Conservation (phyloP, 208 protist species). For the Crithidia expoeki region DNA sequence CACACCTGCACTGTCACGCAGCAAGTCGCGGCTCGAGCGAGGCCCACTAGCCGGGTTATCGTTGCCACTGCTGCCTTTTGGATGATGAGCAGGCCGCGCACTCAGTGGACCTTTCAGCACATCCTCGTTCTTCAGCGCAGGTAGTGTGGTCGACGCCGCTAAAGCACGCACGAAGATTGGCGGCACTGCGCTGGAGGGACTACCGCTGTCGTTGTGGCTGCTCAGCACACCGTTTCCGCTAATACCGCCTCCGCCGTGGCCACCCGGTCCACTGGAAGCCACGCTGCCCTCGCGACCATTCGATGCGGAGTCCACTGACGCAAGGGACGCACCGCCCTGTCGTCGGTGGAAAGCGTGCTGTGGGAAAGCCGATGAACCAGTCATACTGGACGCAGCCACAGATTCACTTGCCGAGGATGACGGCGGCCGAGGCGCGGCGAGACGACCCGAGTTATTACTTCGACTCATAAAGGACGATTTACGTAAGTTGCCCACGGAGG, state of each 20-base stretch:
- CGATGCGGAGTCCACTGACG: constrained; percentile 4
- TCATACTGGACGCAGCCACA: background rate
- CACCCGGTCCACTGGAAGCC: background rate
- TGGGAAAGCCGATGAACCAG: background rate
- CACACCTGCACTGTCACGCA: background rate
- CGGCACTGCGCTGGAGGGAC: background rate
- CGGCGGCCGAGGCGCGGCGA: background rate
- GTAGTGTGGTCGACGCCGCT: constrained; percentile 7
- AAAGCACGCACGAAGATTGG: background rate
- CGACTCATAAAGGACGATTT: constrained; percentile 13
- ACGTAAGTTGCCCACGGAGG: background rate
- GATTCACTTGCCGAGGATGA: constrained; percentile 10
- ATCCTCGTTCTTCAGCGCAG: background rate
- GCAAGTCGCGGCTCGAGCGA: background rate
- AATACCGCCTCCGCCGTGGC: background rate
- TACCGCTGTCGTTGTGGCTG: background rate
- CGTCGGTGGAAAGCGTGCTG: constrained; percentile 13
- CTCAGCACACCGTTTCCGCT: too few species aligned
- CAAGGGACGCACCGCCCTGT: background rate
- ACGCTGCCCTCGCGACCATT: constrained; percentile 9
- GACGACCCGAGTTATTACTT: constrained; percentile 1
- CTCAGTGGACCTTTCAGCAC: background rate
- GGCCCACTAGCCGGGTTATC: background rate
- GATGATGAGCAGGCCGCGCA: background rate
- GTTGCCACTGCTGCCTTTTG: background rate